A percentile compares a stretch with the other conserved stretches of the same genome.
These are phyloP conservation scores for Monosporascus sp. DNA, from an alignment of 2,329 filamentous ascomycete genomes.

Conservation along the genomic window DNA sequence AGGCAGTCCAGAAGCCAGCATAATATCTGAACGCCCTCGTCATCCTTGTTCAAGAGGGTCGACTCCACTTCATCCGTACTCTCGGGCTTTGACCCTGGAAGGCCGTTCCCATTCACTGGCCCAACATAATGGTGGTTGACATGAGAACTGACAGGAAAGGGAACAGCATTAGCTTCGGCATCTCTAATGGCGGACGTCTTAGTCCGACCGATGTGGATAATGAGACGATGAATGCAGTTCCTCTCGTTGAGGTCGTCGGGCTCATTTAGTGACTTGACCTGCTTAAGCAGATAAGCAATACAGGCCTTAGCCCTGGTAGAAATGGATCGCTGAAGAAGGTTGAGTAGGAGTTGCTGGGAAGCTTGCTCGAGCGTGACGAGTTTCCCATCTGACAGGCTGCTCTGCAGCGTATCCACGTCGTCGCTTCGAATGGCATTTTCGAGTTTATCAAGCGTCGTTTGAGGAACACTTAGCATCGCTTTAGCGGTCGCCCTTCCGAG, in stretches of 20 bases:
- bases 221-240: conserved; percentile 87
- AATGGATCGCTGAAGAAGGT: conserved; percentile 73
- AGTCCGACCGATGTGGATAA: conserved; percentile 87
- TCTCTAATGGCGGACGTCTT: conserved; percentile 45
- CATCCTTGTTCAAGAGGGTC: conserved; percentile 60
- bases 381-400: conserved; percentile 54
- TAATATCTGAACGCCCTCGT: conserved; percentile 70
- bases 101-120: conserved; percentile 62
- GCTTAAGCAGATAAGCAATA: conserved; percentile 65
- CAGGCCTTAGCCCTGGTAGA: conserved; percentile 63
- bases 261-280: conserved; percentile 71
- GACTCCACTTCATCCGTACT: conserved; percentile 59
- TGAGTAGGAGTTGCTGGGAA: conserved; percentile 67
- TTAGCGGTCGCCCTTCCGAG: conserved; percentile 73
- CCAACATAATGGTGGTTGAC: conserved; percentile 71
- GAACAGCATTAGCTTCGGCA: conserved; percentile 45
- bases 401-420: conserved; percentile 52
- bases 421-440: conserved; percentile 70
- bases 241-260: conserved; percentile 89
- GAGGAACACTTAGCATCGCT: conserved; percentile 67
- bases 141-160: conserved; percentile 45
- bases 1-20: conserved; percentile 63
- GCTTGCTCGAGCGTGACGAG: conserved; percentile 46
- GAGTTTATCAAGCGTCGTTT: conserved; percentile 62
- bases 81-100: conserved; percentile 49